Percentiles rank a stretch among this genome's conserved stretches.
These are phyloP conservation scores for Cylindrotheca closterium DNA, from an alignment of 108 stramenopile genomes.

Conservation along the genomic window DNA sequence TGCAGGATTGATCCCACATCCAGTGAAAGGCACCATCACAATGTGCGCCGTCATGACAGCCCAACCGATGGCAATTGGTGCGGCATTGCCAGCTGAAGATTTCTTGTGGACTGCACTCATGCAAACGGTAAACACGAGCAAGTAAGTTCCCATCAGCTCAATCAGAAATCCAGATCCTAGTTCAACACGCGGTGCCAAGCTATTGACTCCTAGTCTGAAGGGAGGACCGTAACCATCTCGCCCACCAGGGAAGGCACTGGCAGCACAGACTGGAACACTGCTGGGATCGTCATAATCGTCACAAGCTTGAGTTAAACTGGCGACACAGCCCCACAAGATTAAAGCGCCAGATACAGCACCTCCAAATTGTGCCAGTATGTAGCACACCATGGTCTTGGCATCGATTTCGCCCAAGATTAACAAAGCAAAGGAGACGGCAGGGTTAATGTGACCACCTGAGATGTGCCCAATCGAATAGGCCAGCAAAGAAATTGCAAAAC, in stretches of 20 bases:
- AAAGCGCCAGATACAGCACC: slow-evolving; percentile 14
- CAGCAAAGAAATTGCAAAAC: slow-evolving; percentile 18
- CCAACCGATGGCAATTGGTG: slow-evolving; percentile 50
- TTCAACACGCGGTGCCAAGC: not conserved
- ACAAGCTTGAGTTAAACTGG: not conserved
- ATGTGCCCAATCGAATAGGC: slow-evolving; percentile 25
- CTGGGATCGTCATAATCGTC: not conserved
- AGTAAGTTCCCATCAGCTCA: slow-evolving; percentile 31
- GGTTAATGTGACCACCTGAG: slow-evolving; percentile 30
- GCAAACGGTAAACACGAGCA: slow-evolving; percentile 31
- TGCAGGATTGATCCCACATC: slow-evolving; percentile 68
- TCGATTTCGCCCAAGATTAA: not conserved
- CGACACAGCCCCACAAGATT: slow-evolving; percentile 11
- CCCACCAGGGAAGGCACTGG: not conserved
- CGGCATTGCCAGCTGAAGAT: slow-evolving; percentile 21
- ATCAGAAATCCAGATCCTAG: slow-evolving; percentile 26
- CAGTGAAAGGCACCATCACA: slow-evolving; percentile 54
- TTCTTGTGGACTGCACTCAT: slow-evolving; percentile 17
- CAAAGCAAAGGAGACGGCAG: slow-evolving; percentile 4
- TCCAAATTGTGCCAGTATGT: slow-evolving; percentile 11
- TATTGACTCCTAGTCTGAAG: not conserved
- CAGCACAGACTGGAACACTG: not conserved
- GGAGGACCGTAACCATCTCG: not conserved
- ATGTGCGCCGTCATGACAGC: slow-evolving; percentile 42
- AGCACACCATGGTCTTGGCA: not conserved